phyloP scores from a whole-genome alignment of 179 eudicot genomes.

The Silene vulgaris region DNA sequence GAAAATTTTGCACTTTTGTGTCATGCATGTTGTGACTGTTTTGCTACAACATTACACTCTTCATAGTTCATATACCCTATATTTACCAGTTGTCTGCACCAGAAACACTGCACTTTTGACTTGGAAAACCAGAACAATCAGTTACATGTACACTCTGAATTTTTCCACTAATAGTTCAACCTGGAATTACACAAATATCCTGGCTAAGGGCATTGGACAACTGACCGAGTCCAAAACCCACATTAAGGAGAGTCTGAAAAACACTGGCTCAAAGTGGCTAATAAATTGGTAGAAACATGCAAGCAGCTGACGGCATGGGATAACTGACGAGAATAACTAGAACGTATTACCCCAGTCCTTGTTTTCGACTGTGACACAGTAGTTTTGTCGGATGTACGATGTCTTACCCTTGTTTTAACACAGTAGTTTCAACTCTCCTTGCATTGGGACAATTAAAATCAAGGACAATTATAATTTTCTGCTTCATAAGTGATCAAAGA shows the following conservation, averaged over 20 bases:
- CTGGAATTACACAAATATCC: too few species aligned
- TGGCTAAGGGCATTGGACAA: too few species aligned
- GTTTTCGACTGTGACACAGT: background rate
- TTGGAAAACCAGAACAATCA: too few species aligned
- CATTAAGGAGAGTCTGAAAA: background rate
- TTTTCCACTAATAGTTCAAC: too few species aligned
- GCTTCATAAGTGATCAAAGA: conserved; percentile 6
- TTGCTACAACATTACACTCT: too few species aligned
- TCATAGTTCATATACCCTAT: too few species aligned
- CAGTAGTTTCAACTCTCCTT: background rate
- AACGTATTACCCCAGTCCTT: background rate
- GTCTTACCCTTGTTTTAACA: background rate
- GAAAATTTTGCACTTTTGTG: too few species aligned
- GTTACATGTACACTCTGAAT: too few species aligned
- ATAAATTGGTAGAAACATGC: background rate
- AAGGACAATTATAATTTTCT: conserved; percentile 9
- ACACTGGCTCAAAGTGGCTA: background rate
- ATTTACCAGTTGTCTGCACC: too few species aligned
- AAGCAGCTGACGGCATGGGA: background rate
- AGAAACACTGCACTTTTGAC: too few species aligned
- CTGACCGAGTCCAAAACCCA: too few species aligned
- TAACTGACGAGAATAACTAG: background rate
- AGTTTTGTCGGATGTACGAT: background rate
- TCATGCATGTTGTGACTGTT: too few species aligned
- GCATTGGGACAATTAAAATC: background rate